Evolutionary conservation across 2,329 filamentous ascomycete species (phyloP).

Genomic region (Colletotrichum spinosum): DNA sequence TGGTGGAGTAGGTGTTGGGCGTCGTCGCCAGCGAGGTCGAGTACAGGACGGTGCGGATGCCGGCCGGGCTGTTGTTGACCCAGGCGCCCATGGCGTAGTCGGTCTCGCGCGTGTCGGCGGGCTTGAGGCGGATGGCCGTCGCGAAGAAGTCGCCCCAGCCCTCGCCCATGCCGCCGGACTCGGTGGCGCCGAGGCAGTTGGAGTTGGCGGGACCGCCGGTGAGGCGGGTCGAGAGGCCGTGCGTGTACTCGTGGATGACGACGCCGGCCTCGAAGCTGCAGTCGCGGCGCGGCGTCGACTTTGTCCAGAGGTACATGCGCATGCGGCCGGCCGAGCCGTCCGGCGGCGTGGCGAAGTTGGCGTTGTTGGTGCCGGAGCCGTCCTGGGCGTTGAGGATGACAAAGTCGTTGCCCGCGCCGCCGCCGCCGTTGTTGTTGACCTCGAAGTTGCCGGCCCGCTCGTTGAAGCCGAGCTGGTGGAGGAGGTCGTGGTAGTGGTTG

Average conservation of each 20-base stretch:
- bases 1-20: constrained; percentile 60
- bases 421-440: constrained; percentile 60
- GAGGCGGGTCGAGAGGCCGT: constrained; percentile 67
- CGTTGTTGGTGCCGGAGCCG: constrained; percentile 61
- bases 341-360: constrained; percentile 61
- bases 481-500: constrained; percentile 66
- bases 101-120: constrained; percentile 55
- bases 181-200: constrained; percentile 58
- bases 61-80: constrained; percentile 55
- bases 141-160: constrained; percentile 70
- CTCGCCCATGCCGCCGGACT: constrained; percentile 68
- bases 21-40: constrained; percentile 62
- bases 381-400: constrained; percentile 65
- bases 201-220: constrained; percentile 68
- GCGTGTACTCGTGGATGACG: constrained; percentile 70
- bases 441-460: constrained; percentile 67
- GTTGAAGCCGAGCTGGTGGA: constrained; percentile 65
- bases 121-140: constrained; percentile 60
- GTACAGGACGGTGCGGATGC: constrained; percentile 64
- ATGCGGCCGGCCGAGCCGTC: constrained; percentile 61
- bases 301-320: constrained; percentile 67
- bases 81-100: constrained; percentile 64
- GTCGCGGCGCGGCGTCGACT: constrained; percentile 61
- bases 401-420: constrained; percentile 59
- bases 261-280: constrained; percentile 70